Conservation (phyloP, 257 asterid genomes). For the Nicotiana otophora region DNA sequence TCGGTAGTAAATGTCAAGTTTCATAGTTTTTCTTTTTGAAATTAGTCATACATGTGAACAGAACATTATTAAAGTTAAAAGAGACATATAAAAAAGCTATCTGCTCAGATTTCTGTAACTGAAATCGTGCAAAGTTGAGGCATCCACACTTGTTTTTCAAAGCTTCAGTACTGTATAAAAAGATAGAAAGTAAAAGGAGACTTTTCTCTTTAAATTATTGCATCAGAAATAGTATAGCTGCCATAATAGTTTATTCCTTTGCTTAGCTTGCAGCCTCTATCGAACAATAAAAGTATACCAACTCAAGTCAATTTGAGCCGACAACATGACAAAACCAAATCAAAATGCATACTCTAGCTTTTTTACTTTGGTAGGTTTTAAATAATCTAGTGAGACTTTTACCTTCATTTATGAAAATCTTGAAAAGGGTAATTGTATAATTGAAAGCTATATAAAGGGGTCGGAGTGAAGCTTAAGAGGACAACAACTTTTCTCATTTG, state of each 20-base stretch:
- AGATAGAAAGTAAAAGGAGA: not conserved
- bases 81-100: not conserved
- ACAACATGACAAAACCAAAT: not conserved
- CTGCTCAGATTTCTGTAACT: not conserved
- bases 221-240: not conserved
- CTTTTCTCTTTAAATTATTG: not conserved
- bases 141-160: not conserved
- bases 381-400: not conserved
- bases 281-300: not conserved
- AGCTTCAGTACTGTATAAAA: not conserved
- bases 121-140: not conserved
- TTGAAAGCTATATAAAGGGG: constrained; percentile 8
- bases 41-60: not conserved
- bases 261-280: constrained; percentile 3
- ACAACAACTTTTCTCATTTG: not conserved
- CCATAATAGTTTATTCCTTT: not conserved
- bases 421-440: not conserved
- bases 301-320: not conserved
- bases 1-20: not conserved
- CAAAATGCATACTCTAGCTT: not conserved
- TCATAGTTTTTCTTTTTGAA: not conserved
- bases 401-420: not conserved
- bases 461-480: not conserved
- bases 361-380: not conserved
- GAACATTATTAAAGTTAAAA: not conserved